Evolutionary conservation across 2,329 filamentous ascomycete genomes (phyloP).

Genomic region (Fusarium bulbicola): DNA sequence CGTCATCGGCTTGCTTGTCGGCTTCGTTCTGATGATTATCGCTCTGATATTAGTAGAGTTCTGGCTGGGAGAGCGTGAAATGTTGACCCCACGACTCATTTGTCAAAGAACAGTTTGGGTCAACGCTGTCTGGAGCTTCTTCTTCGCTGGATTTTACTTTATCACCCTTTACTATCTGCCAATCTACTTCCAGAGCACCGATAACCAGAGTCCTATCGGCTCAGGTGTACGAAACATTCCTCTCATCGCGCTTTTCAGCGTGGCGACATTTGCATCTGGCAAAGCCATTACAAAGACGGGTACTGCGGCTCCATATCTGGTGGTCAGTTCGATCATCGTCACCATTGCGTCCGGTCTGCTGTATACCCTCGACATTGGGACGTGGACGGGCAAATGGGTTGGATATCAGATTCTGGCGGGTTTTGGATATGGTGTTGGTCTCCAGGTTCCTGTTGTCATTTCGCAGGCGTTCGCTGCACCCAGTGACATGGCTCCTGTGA

Average conservation of each 20-base stretch:
- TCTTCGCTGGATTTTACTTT: neutral
- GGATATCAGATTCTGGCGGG: neutral
- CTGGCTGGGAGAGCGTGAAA: neutral
- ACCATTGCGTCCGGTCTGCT: neutral
- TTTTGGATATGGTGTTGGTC: neutral
- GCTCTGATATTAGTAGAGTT: neutral
- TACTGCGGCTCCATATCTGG: neutral
- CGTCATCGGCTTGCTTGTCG: neutral
- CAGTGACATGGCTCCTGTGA: neutral
- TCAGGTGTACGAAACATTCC: neutral
- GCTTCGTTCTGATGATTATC: neutral
- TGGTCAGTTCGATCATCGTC: neutral
- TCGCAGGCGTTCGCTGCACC: neutral
- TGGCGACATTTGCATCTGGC: neutral
- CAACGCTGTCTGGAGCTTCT: neutral
- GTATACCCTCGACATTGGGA: neutral
- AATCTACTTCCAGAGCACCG: neutral
- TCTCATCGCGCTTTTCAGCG: neutral
- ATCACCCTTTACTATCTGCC: neutral
- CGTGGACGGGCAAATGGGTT: neutral
- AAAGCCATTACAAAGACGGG: neutral
- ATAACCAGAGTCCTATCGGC: neutral
- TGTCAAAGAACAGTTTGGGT: neutral
- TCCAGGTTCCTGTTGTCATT: neutral
- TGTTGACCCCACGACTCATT: neutral